phyloP scores from a whole-genome alignment of 148 eudicot species.

The Vaccinium myrtillus region DNA sequence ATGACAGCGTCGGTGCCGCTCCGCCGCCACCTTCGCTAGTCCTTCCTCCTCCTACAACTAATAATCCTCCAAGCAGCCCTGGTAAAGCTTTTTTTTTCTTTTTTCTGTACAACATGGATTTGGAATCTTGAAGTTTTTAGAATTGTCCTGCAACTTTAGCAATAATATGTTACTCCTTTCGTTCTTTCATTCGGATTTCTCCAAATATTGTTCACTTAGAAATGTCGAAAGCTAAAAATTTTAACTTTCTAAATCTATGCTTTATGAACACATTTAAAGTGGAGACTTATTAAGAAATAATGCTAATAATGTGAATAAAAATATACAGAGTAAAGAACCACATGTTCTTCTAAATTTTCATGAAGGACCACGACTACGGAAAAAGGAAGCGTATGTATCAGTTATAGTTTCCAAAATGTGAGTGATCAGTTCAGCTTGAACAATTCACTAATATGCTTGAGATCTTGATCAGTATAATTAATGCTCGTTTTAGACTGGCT shows the following conservation, averaged over 20 bases:
- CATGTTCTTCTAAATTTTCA: background rate
- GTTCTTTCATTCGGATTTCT: background rate
- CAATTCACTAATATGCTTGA: too few relatives aligned
- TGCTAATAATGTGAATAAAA: background rate
- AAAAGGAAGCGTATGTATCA: background rate
- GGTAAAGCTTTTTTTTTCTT: background rate
- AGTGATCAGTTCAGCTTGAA: background rate
- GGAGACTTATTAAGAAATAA: background rate
- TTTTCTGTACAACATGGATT: background rate
- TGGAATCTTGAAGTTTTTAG: background rate
- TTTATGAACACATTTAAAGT: background rate
- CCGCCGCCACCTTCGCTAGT: background rate
- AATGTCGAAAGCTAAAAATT: background rate
- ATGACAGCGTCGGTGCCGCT: background rate
- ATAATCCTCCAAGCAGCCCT: background rate
- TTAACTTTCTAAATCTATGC: background rate
- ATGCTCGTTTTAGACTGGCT: too few relatives aligned
- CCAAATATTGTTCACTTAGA: background rate
- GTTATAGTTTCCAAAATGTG: background rate
- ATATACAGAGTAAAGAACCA: background rate
- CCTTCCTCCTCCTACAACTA: background rate
- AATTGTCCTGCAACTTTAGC: too few relatives aligned
- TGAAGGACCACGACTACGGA: background rate
- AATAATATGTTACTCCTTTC: too few relatives aligned
- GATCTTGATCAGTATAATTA: too few relatives aligned